Base-by-base conservation (phyloP, 108 stramenopile genomes). In the Nannochloropsis oceanica region DNA sequence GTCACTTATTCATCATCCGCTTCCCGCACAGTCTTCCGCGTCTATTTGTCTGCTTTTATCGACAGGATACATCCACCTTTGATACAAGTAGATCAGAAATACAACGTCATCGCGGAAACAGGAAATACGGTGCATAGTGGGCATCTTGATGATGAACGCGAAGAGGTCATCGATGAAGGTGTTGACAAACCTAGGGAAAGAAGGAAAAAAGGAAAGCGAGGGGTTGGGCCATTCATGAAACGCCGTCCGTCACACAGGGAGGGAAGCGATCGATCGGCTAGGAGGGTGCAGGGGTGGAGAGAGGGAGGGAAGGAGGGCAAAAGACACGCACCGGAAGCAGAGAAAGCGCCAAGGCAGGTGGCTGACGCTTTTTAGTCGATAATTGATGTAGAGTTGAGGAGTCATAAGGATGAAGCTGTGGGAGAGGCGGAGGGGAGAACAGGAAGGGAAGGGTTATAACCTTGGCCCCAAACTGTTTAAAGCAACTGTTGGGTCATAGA, bases 41-140 rank as follows among this genome's bases (percentile, higher is more conserved):
- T 73, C 80, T 26, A 26, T 25, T 26, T 13, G 80, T 20, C 86
- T 95, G 95, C 26, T 92, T 80, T 86, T 94, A 93, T 97, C 97
- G 20, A 96, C 95, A 13, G 95, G 95, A 89, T 97, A 97, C 24
- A 96, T 90, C 92, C 94, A 96, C 44, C 97, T 86, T 87, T 97
- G 97, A 89, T 95, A 97, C n/a, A 97, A 91, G 86, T 96, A 97
- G 42, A 96, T 91, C 59, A 97, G 87, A 84, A 97, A 97, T 11
- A 97, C 95, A 83, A 97, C 91, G 86, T 97, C 97, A 86, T 97
- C 97, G 43, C 97, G 92, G 88, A 97, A 97, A 85, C 96, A 96
- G 84, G 92, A 92, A 80, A 97, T 91, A 80, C 97, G 90, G 34
- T 95, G 95, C 97, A 97, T 96, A 14, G 94, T 95, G 43, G 97